Percentiles rank a stretch among this genome's conserved stretches.
Evolutionary conservation across 2,329 filamentous ascomycete species (phyloP).

Genomic region (Fusarium musae): DNA sequence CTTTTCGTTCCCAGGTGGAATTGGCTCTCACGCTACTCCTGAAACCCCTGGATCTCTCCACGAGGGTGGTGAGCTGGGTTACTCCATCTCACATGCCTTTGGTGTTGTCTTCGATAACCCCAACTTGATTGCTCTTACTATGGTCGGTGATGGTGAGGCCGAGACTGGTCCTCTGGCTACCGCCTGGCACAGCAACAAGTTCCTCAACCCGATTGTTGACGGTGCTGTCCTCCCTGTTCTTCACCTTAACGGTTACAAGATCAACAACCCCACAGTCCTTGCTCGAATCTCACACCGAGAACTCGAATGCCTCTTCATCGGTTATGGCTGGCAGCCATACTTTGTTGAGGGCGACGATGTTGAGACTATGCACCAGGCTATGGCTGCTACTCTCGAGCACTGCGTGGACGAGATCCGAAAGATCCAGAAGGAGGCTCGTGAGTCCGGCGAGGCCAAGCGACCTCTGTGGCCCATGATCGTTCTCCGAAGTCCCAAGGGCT

Average conservation of each 20-base stretch:
- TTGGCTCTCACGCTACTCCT: slow-evolving; percentile 81
- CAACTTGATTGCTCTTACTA: slow-evolving; percentile 77
- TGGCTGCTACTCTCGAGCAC: slow-evolving; percentile 80
- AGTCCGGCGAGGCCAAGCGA: slow-evolving; percentile 74
- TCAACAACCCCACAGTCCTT: slow-evolving; percentile 81
- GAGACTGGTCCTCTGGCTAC: slow-evolving; percentile 84
- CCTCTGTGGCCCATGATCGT: slow-evolving; percentile 84
- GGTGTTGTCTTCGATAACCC: slow-evolving; percentile 81
- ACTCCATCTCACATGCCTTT: slow-evolving; percentile 82
- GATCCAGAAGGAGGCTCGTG: slow-evolving; percentile 77
- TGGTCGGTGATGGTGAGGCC: slow-evolving; percentile 85
- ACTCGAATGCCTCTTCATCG: slow-evolving; percentile 73
- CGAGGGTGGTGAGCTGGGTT: slow-evolving; percentile 85
- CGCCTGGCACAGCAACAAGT: slow-evolving; percentile 85
- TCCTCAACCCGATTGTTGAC: slow-evolving; percentile 81
- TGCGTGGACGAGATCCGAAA: slow-evolving; percentile 76
- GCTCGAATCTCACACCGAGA: slow-evolving; percentile 80
- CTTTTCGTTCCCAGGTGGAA: slow-evolving; percentile 84
- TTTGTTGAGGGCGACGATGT: slow-evolving; percentile 82
- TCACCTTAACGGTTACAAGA: slow-evolving; percentile 87
- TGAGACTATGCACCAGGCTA: slow-evolving; percentile 82
- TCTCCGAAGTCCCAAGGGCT: slow-evolving; percentile 81
- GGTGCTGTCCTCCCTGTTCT: slow-evolving; percentile 82
- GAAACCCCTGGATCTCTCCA: slow-evolving; percentile 82
- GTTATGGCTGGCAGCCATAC: slow-evolving; percentile 83